A percentile compares a stretch with the other conserved stretches of the same genome.
Evolutionary conservation across 2,329 filamentous ascomycete species (phyloP).

Genomic region (Pseudogymnoascus sp.): DNA sequence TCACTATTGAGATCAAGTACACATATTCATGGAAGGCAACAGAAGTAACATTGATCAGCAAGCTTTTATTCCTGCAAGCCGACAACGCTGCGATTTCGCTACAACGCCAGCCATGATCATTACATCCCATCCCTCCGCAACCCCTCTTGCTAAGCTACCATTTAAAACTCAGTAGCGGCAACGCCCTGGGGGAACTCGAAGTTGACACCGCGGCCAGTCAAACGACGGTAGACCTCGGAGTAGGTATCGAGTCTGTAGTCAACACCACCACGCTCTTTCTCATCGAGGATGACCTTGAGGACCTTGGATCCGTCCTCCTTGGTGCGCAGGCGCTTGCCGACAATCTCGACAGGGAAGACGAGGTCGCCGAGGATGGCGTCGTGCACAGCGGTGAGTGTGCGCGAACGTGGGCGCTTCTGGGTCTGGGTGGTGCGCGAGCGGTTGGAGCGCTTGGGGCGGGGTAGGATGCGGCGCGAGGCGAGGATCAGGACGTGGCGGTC

Average conservation of each 20-base stretch:
- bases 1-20: neutral
- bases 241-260: conserved; percentile 99
- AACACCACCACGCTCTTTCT: conserved; percentile 99
- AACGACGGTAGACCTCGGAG: conserved; percentile 96
- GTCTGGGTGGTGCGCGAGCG: conserved; percentile 93
- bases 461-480: conserved; percentile 96
- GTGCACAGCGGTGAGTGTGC: conserved; percentile 97
- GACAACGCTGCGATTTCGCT: conserved; percentile 2
- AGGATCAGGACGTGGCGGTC: conserved; percentile 99
- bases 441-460: conserved; percentile 96
- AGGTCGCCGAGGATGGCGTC: conserved; percentile 96
- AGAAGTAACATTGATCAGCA: conserved; percentile 7
- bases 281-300: conserved; percentile 97
- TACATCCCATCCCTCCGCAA: conserved; percentile 10
- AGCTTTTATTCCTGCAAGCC: conserved; percentile 8
- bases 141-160: conserved; percentile 16
- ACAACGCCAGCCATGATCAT: conserved; percentile 8
- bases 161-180: conserved; percentile 69
- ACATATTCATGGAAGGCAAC: neutral
- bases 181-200: conserved; percentile 96
- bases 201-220: conserved; percentile 92
- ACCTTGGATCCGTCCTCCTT: conserved; percentile 98
- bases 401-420: conserved; percentile 97
- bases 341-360: conserved; percentile 99
- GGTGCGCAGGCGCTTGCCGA: conserved; percentile 97